Evolutionary conservation across 495 filamentous ascomycete species (phyloP), one percentile per base, ranked within the genome.

Genomic region (Cenococcum geophilum): DNA sequence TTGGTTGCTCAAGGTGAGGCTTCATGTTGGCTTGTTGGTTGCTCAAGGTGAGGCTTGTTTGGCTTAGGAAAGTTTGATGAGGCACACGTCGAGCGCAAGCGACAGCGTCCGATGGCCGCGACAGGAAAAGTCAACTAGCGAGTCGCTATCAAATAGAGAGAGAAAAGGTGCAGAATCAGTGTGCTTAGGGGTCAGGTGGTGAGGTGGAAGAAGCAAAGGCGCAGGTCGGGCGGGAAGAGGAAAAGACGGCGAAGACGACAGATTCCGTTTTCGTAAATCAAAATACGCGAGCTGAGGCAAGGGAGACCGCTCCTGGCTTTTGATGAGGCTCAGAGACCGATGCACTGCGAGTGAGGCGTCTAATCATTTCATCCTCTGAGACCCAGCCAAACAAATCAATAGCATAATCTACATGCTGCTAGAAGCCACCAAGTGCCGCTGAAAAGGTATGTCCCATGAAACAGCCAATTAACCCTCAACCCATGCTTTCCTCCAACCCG

Each of bases 1-100:
- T 32, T 62, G 49, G 49, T 14, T 52, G 49, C 25, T 52, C n/a
- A 32, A 14, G 8, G 22, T 52, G 49, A 52, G 25, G n/a, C n/a
- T n/a, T n/a, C n/a, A n/a, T n/a, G n/a, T n/a, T n/a, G n/a, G n/a
- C n/a, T n/a, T n/a, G n/a, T n/a, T 61, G 48, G 48, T 5, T 51
- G 48, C 22, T 51, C 22, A 23, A 5, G 2, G 48, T 51, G 48
- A 51, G 25, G 49, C 25, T 52, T 52, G 49, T 52, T 52, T 52
- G 16, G 49, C 14, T 23, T 6, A 27, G 20, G 21, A 25, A 52
- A n/a, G 49, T 25, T 27, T 52, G 5, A 9, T 23, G 14, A 32
- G 49, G 18, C 14, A 52, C 49, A 52, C 21, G 20, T 25, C 5
- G 23, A 27, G 49, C 9, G 18, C 14, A 32, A 25, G 23, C 23